A percentile compares a stretch with the other conserved stretches of the same genome.
These are phyloP conservation scores for Ophiostoma tasmaniense DNA, from an alignment of 2,329 filamentous ascomycete genomes.

Conservation along the genomic window DNA sequence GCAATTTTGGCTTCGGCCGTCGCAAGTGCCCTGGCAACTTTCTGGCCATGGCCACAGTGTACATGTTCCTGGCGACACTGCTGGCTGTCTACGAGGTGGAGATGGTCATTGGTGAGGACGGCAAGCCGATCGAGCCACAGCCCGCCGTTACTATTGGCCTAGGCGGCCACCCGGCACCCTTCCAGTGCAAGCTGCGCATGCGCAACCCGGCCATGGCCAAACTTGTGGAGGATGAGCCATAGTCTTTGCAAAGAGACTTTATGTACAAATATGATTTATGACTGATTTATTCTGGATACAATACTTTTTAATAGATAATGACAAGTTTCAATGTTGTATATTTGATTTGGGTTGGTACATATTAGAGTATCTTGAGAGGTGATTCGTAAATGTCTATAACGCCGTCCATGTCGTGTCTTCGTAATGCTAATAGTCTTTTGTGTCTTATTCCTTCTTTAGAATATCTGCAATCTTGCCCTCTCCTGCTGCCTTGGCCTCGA, in stretches of 20 bases:
- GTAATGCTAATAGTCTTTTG: background rate
- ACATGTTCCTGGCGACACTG: slow-evolving; percentile 33
- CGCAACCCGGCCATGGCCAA: slow-evolving; percentile 14
- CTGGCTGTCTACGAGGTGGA: slow-evolving; percentile 26
- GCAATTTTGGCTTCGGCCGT: slow-evolving; percentile 45
- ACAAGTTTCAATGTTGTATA: background rate
- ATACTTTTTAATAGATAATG: background rate
- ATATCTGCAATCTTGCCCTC: background rate
- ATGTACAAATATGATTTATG: background rate
- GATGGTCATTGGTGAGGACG: slow-evolving; percentile 20
- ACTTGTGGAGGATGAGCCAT: background rate
- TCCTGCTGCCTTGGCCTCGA: background rate
- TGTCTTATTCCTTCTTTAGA: background rate
- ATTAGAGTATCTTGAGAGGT: background rate
- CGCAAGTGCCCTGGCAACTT: slow-evolving; percentile 43
- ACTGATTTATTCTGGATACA: background rate
- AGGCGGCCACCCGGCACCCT: slow-evolving; percentile 22
- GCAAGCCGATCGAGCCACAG: slow-evolving; percentile 20
- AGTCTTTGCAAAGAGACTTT: background rate
- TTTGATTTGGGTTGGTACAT: background rate
- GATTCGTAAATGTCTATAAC: background rate
- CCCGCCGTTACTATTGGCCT: slow-evolving; percentile 21
- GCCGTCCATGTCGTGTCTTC: slow-evolving; percentile 1
- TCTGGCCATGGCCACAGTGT: slow-evolving; percentile 39
- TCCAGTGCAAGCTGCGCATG: slow-evolving; percentile 18